Conservation (phyloP, 2,329 filamentous ascomycete genomes). For the Neodidymelliopsis sp. region DNA sequence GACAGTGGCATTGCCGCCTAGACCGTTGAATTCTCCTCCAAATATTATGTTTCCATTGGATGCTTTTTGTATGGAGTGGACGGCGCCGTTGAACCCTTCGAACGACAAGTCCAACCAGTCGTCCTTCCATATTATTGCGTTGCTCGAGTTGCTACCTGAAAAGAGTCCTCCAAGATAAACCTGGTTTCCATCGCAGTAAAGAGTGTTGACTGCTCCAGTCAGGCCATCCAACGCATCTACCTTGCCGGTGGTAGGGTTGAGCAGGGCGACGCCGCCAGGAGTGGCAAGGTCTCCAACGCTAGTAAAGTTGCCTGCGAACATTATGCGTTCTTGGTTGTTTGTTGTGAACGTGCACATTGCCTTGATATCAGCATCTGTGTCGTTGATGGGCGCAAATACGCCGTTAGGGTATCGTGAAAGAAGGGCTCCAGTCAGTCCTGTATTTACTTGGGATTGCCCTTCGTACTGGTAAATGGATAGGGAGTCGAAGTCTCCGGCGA, state of each 20-base stretch:
- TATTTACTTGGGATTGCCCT: conserved; percentile 75
- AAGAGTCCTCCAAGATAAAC: conserved; percentile 94
- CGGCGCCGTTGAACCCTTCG: conserved; percentile 91
- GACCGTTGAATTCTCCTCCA: conserved; percentile 85
- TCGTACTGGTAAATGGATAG: conserved; percentile 89
- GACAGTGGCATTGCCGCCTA: conserved; percentile 82
- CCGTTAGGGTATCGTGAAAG: conserved; percentile 86
- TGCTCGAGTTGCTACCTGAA: conserved; percentile 79
- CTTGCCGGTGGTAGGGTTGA: conserved; percentile 74
- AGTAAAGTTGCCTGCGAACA: conserved; percentile 95
- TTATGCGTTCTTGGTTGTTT: conserved; percentile 74
- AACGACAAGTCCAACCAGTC: conserved; percentile 84
- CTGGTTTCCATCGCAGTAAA: conserved; percentile 84
- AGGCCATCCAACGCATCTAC: conserved; percentile 82
- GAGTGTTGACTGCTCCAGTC: conserved; percentile 79
- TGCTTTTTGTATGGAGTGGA: conserved; percentile 82
- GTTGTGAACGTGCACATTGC: conserved; percentile 84
- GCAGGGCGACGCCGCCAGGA: conserved; percentile 78
- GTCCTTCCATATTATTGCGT: conserved; percentile 83
- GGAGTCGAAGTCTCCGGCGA: conserved; percentile 88
- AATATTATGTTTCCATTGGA: conserved; percentile 88
- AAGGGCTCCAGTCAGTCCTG: conserved; percentile 78
- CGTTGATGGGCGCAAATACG: conserved; percentile 74
- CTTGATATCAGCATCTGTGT: conserved; percentile 83
- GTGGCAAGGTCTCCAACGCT: conserved; percentile 80